Evolutionary conservation across 306 rosid genomes (phyloP).

Genomic region (Clitoria ternatea): DNA sequence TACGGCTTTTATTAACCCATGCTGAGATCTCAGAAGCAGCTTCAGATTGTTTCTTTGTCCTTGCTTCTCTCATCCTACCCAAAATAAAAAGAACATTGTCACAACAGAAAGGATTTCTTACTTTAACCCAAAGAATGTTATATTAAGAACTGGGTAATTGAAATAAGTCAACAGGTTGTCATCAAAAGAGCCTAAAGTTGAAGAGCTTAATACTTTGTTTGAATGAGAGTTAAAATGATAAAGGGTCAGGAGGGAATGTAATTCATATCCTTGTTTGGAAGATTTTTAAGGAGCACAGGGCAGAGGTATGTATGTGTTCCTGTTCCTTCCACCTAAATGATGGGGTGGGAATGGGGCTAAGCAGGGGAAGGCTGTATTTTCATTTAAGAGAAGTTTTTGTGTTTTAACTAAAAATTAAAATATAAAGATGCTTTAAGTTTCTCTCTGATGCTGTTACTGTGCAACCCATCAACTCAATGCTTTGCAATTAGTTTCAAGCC

Average conservation of each 20-base stretch:
- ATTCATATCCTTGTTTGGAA: not conserved
- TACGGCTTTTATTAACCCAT: slow-evolving; percentile 86
- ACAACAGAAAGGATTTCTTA: slow-evolving; percentile 7
- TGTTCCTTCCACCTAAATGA: not conserved
- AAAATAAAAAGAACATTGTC: slow-evolving; percentile 3
- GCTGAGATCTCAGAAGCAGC: slow-evolving; percentile 63
- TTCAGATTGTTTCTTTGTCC: slow-evolving; percentile 66
- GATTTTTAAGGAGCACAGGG: not conserved
- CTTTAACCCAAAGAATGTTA: not conserved
- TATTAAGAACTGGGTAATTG: not conserved
- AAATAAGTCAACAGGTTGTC: slow-evolving; percentile 14
- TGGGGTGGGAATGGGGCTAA: not conserved
- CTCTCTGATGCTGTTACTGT: not conserved
- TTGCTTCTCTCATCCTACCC: slow-evolving; percentile 72
- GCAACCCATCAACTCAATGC: too few relatives aligned
- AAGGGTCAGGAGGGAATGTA: not conserved
- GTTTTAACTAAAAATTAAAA: not conserved
- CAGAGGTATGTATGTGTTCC: not conserved
- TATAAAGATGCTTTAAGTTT: too few relatives aligned
- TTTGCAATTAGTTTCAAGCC: too few relatives aligned
- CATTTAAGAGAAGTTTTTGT: not conserved
- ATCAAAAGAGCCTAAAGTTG: not conserved
- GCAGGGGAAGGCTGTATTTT: not conserved
- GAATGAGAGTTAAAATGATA: not conserved
- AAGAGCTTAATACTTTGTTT: not conserved